Conservation (phyloP, 805 yeast genomes). For the Candida takata region DNA sequence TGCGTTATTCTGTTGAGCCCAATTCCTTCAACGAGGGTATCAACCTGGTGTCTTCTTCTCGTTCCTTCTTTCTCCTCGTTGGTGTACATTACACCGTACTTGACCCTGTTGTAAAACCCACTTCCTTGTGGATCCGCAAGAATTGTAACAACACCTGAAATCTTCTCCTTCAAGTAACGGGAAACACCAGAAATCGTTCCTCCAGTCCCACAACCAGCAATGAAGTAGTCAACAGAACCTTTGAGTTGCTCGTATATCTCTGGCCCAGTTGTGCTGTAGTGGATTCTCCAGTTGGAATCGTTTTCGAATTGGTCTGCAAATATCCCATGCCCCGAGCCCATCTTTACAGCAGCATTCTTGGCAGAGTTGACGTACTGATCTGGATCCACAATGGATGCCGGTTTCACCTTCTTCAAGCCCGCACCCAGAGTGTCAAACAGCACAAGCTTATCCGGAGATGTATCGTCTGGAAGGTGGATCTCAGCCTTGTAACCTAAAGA, state of each 20-base stretch:
- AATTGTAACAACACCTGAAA: slow-evolving; percentile 36
- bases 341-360: slow-evolving; percentile 48
- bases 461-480: slow-evolving; percentile 93
- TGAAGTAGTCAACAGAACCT: slow-evolving; percentile 62
- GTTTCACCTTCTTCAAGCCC: slow-evolving; percentile 73
- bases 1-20: slow-evolving; percentile 84
- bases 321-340: slow-evolving; percentile 48
- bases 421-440: slow-evolving; percentile 76
- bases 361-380: slow-evolving; percentile 91
- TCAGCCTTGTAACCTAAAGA: slow-evolving; percentile 86
- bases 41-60: slow-evolving; percentile 92
- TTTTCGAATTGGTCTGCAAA: slow-evolving; percentile 97
- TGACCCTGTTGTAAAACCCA: slow-evolving; percentile 79
- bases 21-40: slow-evolving; percentile 88
- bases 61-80: slow-evolving; percentile 86
- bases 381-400: slow-evolving; percentile 93
- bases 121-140: slow-evolving; percentile 96
- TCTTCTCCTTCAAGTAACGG: slow-evolving; percentile 52
- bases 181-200: slow-evolving; percentile 96
- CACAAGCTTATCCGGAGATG: slow-evolving; percentile 74
- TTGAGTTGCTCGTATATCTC: slow-evolving; percentile 77
- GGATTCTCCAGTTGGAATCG: slow-evolving; percentile 82
- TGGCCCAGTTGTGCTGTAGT: slow-evolving; percentile 82
- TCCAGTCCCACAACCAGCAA: slow-evolving; percentile 94
- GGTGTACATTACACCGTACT: slow-evolving; percentile 92